Conservation (phyloP, 345 rosid species). For the Citrus maxima region DNA sequence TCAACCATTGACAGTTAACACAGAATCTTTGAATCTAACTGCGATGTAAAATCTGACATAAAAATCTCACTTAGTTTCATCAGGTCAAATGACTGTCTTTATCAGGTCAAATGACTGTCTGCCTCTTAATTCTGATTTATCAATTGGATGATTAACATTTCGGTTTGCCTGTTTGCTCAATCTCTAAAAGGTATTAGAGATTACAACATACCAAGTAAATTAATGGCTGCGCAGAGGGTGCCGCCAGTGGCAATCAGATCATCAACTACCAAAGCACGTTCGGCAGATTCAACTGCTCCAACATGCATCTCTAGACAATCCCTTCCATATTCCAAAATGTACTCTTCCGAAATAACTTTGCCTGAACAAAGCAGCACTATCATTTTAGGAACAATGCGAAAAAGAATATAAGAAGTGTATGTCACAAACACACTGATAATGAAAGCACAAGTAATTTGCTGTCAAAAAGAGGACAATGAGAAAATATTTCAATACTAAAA, state of each 20-base stretch:
- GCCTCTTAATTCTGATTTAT: neutral
- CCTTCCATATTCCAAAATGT: slow-evolving; percentile 78
- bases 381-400: neutral
- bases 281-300: slow-evolving; percentile 76
- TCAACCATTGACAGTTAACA: neutral
- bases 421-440: neutral
- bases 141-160: neutral
- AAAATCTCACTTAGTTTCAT: neutral
- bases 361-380: slow-evolving; percentile 35
- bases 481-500: neutral
- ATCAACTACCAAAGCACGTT: slow-evolving; percentile 83
- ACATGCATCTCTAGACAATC: slow-evolving; percentile 94
- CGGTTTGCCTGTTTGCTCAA: neutral
- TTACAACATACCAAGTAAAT: slow-evolving; percentile 57
- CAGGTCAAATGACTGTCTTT: neutral
- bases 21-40: neutral
- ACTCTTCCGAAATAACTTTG: slow-evolving; percentile 80
- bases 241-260: slow-evolving; percentile 96
- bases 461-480: neutral
- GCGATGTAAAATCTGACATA: neutral
- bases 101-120: neutral
- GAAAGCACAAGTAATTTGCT: neutral
- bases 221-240: slow-evolving; percentile 93
- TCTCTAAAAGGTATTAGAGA: neutral
- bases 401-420: neutral